Evolutionary conservation across 257 asterid species (phyloP).

Genomic region (Parsonsia alboflavescens): DNA sequence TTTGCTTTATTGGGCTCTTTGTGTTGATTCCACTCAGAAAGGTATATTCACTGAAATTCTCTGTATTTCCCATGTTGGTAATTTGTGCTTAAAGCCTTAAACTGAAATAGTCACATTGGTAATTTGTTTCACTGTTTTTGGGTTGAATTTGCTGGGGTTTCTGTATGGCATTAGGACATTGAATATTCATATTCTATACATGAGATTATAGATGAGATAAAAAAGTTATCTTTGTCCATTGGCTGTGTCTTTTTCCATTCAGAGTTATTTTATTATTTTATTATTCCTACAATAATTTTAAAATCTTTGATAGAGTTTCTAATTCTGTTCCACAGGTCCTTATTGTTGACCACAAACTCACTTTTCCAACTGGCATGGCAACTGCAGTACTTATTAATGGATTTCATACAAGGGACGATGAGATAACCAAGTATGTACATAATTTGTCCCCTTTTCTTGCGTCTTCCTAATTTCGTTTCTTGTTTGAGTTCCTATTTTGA

Average conservation of each 20-base stretch:
- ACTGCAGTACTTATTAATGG: conserved; percentile 90
- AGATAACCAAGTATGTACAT: conserved; percentile 52
- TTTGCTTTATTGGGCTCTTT: conserved; percentile 75
- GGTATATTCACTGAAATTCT: conserved; percentile 25
- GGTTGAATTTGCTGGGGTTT: neutral
- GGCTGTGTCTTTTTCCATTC: too few relatives aligned
- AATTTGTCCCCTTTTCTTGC: too few relatives aligned
- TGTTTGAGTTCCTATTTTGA: neutral
- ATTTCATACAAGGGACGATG: conserved; percentile 65
- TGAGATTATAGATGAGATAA: neutral
- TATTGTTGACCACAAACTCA: conserved; percentile 80
- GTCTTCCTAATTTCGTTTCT: neutral
- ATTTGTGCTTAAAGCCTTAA: too few relatives aligned
- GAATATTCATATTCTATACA: neutral
- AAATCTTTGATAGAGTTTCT: conserved; percentile 2
- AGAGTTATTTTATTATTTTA: neutral
- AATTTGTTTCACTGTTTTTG: too few relatives aligned
- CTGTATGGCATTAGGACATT: neutral
- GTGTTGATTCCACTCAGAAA: conserved; percentile 82
- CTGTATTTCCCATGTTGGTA: too few relatives aligned
- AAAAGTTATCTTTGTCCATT: neutral
- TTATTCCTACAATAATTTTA: neutral
- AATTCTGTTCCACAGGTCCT: conserved; percentile 49
- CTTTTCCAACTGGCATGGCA: conserved; percentile 96
- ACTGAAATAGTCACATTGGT: too few relatives aligned